phyloP scores from a whole-genome alignment of 2,329 filamentous ascomycete genomes.

The Sphaerulina musiva region DNA sequence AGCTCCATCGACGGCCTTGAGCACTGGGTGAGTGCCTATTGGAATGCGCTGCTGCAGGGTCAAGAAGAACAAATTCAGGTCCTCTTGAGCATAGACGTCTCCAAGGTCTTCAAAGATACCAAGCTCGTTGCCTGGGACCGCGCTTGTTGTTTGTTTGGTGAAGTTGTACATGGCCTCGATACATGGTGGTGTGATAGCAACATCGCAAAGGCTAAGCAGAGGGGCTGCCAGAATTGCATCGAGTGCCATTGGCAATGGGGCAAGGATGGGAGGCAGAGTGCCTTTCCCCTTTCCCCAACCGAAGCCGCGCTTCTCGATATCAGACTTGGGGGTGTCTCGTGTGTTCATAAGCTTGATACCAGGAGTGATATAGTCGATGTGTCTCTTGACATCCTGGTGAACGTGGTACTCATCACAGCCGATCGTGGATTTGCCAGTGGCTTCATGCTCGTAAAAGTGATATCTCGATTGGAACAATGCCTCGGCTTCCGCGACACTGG shows the following conservation, averaged over 20 bases:
- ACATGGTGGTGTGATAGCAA: conserved; percentile 37
- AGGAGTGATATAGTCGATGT: conserved; percentile 53
- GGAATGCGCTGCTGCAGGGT: conserved; percentile 26
- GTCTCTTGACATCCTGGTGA: conserved; percentile 41
- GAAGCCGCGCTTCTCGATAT: conserved; percentile 20
- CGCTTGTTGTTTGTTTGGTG: conserved; percentile 33
- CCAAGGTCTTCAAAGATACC: conserved; percentile 41
- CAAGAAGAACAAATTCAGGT: conserved; percentile 45
- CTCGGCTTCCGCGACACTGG: conserved; percentile 36
- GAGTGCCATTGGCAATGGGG: conserved; percentile 9
- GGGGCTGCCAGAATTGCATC: conserved; percentile 8
- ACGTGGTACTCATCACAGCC: conserved; percentile 41
- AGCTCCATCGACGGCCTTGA: conserved; percentile 19
- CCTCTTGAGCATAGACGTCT: conserved; percentile 42
- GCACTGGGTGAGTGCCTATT: conserved; percentile 25
- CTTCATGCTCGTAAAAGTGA: conserved; percentile 54
- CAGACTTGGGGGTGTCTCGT: conserved; percentile 6
- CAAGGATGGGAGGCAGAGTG: conserved; percentile 15
- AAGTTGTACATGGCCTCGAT: conserved; percentile 42
- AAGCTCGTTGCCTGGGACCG: conserved; percentile 40
- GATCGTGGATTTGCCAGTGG: conserved; percentile 40
- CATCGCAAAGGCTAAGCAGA: conserved; percentile 17
- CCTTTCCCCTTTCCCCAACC: conserved; percentile 12
- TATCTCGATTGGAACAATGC: conserved; percentile 44
- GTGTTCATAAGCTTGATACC: conserved; percentile 42